phyloP scores from a whole-genome alignment of 495 filamentous ascomycete species.

The Podospora didyma region DNA sequence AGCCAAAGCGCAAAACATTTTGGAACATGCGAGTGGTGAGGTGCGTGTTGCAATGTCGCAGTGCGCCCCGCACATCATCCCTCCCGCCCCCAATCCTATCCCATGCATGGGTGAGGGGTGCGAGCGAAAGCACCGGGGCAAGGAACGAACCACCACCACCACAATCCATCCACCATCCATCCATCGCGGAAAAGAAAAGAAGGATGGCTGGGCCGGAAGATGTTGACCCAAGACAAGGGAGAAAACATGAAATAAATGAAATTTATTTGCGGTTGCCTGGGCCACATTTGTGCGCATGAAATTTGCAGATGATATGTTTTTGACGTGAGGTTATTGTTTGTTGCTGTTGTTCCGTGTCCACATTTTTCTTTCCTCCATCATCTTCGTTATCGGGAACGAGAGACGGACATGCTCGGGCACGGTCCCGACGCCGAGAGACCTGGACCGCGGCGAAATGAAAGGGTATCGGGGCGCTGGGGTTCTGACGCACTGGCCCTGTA shows the following conservation, averaged over 20 bases:
- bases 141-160: background rate
- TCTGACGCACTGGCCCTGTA: background rate
- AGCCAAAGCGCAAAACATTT: background rate
- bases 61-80: background rate
- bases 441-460: constrained; percentile 2
- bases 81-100: background rate
- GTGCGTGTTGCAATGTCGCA: background rate
- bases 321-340: no score
- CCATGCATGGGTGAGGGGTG: background rate
- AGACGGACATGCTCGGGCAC: background rate
- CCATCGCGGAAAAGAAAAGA: background rate
- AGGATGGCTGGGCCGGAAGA: background rate
- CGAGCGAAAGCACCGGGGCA: background rate
- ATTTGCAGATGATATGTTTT: no score
- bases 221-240: no score
- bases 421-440: background rate
- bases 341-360: no score
- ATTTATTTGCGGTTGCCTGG: no score
- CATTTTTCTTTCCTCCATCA: background rate
- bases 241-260: no score
- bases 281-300: no score
- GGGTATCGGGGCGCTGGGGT: background rate
- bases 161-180: no score
- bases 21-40: background rate
- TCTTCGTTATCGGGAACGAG: background rate